Conservation (phyloP, 73 alveolate genomes). For the Tetrahymena malaccensis region DNA sequence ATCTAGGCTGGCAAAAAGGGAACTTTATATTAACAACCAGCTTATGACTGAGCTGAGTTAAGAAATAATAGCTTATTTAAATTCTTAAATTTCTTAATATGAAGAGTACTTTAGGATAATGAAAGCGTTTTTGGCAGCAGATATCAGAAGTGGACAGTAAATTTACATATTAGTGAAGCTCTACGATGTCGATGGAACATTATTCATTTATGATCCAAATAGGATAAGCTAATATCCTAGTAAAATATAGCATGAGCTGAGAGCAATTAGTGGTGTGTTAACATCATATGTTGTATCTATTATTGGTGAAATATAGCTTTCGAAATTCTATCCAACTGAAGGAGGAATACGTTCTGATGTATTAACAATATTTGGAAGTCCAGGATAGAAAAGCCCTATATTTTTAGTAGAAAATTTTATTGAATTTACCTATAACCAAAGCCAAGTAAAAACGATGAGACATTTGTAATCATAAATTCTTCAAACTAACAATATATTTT, state of each 20-base stretch:
- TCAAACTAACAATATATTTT: background rate
- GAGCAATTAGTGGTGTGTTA: background rate
- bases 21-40: no score
- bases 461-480: no score
- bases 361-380: background rate
- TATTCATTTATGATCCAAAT: background rate
- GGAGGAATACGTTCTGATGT: background rate
- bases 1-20: background rate
- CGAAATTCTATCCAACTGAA: background rate
- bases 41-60: background rate
- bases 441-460: background rate
- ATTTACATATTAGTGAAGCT: no score
- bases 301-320: background rate
- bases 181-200: background rate
- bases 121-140: background rate
- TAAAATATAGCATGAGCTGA: background rate
- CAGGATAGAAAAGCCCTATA: background rate
- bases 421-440: background rate
- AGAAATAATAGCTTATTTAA: background rate
- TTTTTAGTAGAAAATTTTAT: background rate
- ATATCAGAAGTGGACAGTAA: background rate
- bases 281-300: background rate
- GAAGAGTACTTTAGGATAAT: background rate
- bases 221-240: background rate
- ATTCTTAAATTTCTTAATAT: background rate